Conservation (phyloP, 805 yeast genomes). For the Hemisphaericaspora nanyangensis region DNA sequence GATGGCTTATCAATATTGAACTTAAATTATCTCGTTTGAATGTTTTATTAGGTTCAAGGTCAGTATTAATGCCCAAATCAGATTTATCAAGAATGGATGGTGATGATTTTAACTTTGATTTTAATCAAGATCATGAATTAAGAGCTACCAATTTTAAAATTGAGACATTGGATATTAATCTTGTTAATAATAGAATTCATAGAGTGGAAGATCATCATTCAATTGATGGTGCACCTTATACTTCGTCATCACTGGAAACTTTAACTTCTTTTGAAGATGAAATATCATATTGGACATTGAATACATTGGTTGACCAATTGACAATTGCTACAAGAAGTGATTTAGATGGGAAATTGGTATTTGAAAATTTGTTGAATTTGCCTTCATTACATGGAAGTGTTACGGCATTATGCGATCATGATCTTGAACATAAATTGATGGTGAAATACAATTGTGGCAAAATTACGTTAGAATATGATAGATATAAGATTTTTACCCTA, state of each 20-base stretch:
- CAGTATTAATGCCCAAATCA: slow-evolving; percentile 30
- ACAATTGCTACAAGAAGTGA: slow-evolving; percentile 13
- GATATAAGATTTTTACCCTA: slow-evolving; percentile 26
- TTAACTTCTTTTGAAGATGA: slow-evolving; percentile 12
- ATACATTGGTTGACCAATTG: slow-evolving; percentile 13
- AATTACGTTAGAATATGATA: slow-evolving; percentile 20
- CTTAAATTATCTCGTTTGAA: slow-evolving; percentile 13
- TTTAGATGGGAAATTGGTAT: slow-evolving; percentile 9
- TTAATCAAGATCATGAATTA: slow-evolving; percentile 17
- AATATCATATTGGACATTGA: slow-evolving; percentile 21
- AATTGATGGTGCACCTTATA: neutral
- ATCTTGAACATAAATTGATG: slow-evolving; percentile 9
- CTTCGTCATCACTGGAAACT: slow-evolving; percentile 28
- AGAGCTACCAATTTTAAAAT: slow-evolving; percentile 11
- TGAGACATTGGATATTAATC: neutral
- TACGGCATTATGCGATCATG: slow-evolving; percentile 2
- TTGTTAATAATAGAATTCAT: slow-evolving; percentile 9
- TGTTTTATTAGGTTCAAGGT: slow-evolving; percentile 34
- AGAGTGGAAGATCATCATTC: neutral
- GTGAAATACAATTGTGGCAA: slow-evolving; percentile 13
- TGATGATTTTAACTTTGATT: slow-evolving; percentile 14
- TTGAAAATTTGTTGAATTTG: slow-evolving; percentile 5
- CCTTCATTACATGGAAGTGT: slow-evolving; percentile 2
- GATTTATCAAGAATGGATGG: slow-evolving; percentile 11
- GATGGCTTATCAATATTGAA: slow-evolving; percentile 28